Percentiles rank a stretch among this genome's conserved stretches.
Conservation (phyloP, 352 stramenopile genomes). For the Globisporangium nagaii region DNA sequence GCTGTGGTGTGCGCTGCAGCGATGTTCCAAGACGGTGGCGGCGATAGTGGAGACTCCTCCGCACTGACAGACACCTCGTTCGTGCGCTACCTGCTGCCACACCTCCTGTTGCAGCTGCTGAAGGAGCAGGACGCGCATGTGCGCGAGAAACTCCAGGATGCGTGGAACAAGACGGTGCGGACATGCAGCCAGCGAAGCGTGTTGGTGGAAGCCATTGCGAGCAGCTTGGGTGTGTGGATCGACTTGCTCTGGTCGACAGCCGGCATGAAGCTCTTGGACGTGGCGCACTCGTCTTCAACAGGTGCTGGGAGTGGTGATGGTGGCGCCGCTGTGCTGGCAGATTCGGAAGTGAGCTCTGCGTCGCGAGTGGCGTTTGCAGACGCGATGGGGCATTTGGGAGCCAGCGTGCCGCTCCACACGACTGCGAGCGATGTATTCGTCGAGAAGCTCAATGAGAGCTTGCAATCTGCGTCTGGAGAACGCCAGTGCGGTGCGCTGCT, state of each 20-base stretch:
- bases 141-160: slow-evolving; percentile 20
- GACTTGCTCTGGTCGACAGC: slow-evolving; percentile 47
- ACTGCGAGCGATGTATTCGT: slow-evolving; percentile 15
- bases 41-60: background rate
- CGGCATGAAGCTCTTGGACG: slow-evolving; percentile 22
- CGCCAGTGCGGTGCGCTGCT: slow-evolving; percentile 58
- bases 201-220: slow-evolving; percentile 19
- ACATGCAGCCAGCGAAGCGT: slow-evolving; percentile 13
- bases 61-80: background rate
- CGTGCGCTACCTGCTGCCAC: slow-evolving; percentile 32
- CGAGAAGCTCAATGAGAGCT: slow-evolving; percentile 15
- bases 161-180: slow-evolving; percentile 37
- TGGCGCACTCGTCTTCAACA: slow-evolving; percentile 4
- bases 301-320: background rate
- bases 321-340: background rate
- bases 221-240: slow-evolving; percentile 30
- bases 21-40: slow-evolving; percentile 24
- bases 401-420: slow-evolving; percentile 21
- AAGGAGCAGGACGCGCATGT: slow-evolving; percentile 29
- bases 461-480: slow-evolving; percentile 41
- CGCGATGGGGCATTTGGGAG: slow-evolving; percentile 37
- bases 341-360: slow-evolving; percentile 15
- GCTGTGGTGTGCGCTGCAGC: slow-evolving; percentile 39
- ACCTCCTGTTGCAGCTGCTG: slow-evolving; percentile 61
- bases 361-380: slow-evolving; percentile 55